Evolutionary conservation across 768 basidiomycete genomes (phyloP).

Genomic region (Chalciporus sphaerocephalus): DNA sequence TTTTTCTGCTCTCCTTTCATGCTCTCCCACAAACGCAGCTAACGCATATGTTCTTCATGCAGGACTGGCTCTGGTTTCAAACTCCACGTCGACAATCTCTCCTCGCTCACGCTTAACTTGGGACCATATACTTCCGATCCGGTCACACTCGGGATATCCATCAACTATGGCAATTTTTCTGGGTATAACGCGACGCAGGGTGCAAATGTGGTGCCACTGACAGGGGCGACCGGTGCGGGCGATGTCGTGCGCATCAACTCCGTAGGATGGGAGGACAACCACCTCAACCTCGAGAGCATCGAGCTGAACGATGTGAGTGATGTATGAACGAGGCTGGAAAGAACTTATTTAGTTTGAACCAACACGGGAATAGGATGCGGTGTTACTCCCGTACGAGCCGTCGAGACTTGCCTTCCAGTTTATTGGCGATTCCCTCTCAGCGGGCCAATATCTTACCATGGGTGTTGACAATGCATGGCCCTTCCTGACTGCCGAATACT

Average conservation of each 20-base stretch:
- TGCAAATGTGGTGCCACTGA: conserved; percentile 41
- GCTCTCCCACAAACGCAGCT: background rate
- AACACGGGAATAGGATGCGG: conserved; percentile 38
- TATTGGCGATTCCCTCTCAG: conserved; percentile 56
- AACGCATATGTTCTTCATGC: background rate
- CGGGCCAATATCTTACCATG: conserved; percentile 50
- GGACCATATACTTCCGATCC: conserved; percentile 48
- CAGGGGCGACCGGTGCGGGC: background rate
- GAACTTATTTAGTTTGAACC: background rate
- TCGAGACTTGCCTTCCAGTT: conserved; percentile 48
- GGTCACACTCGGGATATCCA: conserved; percentile 44
- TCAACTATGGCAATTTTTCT: conserved; percentile 43
- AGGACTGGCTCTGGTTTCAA: conserved; percentile 57
- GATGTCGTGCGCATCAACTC: conserved; percentile 45
- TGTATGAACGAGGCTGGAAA: background rate
- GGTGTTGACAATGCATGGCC: conserved; percentile 59
- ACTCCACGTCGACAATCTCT: conserved; percentile 41
- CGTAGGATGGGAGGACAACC: conserved; percentile 58
- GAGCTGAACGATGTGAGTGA: conserved; percentile 39
- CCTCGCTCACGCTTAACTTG: conserved; percentile 41
- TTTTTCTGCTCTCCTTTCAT: background rate
- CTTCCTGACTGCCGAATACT: conserved; percentile 46
- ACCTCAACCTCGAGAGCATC: conserved; percentile 48
- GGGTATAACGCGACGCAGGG: conserved; percentile 48
- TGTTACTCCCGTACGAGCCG: conserved; percentile 41